Base-by-base conservation (phyloP, 768 basidiomycete genomes). In the Cytidiella melzeri region DNA sequence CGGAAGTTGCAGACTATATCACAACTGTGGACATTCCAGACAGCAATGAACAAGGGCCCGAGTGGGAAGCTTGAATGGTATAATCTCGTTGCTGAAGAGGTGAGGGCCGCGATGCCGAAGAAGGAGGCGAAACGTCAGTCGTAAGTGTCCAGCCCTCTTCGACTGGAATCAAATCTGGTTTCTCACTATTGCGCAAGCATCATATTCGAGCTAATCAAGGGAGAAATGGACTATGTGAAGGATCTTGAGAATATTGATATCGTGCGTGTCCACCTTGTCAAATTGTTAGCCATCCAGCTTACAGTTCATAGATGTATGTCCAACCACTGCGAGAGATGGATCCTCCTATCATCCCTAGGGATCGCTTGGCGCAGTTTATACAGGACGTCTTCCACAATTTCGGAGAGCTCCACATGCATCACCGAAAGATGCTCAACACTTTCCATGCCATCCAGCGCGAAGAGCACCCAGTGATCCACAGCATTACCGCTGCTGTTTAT, bases 171-270 rank as follows among this genome's bases (percentile, higher is more conserved):
- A 34, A 34, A 34, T 34, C 15, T 7, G 9, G 7, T 34, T n/a
- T n/a, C n/a, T n/a, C n/a, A n/a, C n/a, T 18, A 11, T 38, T 5
- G 39, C 23, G 6, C 18, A 21, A 92, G 91, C 39, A 83, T 92
- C 59, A 92, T 95, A 44, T 96, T 94, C 60, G 92, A 96, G 70
- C 66, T 95, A 53, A 95, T 96, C 65, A 90, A 95, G 65, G 88
- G 89, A 55, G 92, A 96, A 65, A 95, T 95, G 91, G 81, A 83
- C 23, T 96, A 94, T 61, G 92, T 95, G 23, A 88, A 84, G 57
- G 92, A 96, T 71, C 67, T 96, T 51, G 88, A 92, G 66, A 87
- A 84, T 48, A 85, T 96, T 40, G 84, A 87, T 52, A 72, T 72
- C 53, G 92, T 92, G 58, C 10, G 80, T 54, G 18, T 21, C 21